These are phyloP conservation scores for Fraxinus platypoda DNA, from an alignment of 305 asterid genomes.

Conservation along the genomic window DNA sequence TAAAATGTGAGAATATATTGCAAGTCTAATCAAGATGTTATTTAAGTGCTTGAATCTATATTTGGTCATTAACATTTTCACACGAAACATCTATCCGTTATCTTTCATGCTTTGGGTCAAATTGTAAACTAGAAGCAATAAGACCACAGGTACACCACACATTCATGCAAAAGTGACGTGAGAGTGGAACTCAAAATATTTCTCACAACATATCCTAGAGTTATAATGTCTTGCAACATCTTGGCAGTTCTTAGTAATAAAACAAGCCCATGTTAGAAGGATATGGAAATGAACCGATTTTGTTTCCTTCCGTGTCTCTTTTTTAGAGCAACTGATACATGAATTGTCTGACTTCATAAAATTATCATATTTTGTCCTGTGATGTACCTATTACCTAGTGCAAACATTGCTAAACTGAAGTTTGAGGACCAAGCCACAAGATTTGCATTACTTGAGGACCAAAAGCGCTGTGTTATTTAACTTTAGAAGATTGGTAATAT, in stretches of 20 bases:
- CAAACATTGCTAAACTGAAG: background rate
- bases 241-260: background rate
- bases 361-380: background rate
- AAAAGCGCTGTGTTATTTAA: background rate
- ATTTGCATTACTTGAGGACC: background rate
- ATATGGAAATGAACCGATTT: background rate
- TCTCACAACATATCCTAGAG: background rate
- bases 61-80: constrained; percentile 3
- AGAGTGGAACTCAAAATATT: background rate
- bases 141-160: background rate
- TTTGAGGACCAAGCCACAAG: background rate
- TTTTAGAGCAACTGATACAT: background rate
- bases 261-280: constrained; percentile 8
- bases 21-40: background rate
- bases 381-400: background rate
- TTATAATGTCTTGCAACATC: background rate
- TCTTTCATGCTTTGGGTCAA: background rate
- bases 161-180: constrained; percentile 7
- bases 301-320: background rate
- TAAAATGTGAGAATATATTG: background rate
- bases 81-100: background rate
- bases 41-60: background rate
- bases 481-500: background rate
- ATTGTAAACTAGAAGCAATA: background rate
- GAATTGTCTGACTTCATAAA: background rate